Base-by-base conservation (phyloP, 257 asterid species). In the Nicotiana tabacum region DNA sequence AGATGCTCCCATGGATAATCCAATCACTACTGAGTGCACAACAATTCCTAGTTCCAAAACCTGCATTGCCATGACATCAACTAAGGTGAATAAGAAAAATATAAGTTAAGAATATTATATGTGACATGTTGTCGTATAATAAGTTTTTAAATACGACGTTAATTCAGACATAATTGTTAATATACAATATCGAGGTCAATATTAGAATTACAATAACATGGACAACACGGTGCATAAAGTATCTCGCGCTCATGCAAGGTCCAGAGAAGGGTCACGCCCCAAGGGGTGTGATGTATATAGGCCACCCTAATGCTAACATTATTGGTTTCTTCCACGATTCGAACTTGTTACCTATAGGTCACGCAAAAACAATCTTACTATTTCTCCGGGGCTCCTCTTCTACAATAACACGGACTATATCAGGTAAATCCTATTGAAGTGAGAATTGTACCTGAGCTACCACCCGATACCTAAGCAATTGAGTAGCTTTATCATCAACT, bases 1-100 rank as follows among this genome's bases (percentile, higher is more conserved):
- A 6, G 82, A 72, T 30, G 87, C 87, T 43, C 87, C 87, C 87
- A 70, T 61, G 8, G 84, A 80, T 16, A 80, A 15, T 39, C 87
- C 87, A 17, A 80, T 84, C 62, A 84, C 82, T 21, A 84, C 68
- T 2, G 87, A 80, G 58, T 83, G 83, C 43, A 83, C 81, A 9
- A 83, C 21, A 32, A 83, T 83, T 48, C 86, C 83, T 13, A 84
- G 62, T 53, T 84, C 84, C 66, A 84, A 53, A 16, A 83, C 77
- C 51, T 83, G 66, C 48, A 67, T 51, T 35, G 0, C 37, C n/a
- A 56, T 30, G 18, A 68, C 68, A 72, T 35, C 53, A 72, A 72
- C 46, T 68, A 39, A 9, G 18, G 10, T 43, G 35, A 74, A 27
- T 2, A 11, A 39, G 24, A 21, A 43, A 17, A 8, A 51, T 13